phyloP scores from a whole-genome alignment of 73 alveolate species.

The Symbiodinium natans region DNA sequence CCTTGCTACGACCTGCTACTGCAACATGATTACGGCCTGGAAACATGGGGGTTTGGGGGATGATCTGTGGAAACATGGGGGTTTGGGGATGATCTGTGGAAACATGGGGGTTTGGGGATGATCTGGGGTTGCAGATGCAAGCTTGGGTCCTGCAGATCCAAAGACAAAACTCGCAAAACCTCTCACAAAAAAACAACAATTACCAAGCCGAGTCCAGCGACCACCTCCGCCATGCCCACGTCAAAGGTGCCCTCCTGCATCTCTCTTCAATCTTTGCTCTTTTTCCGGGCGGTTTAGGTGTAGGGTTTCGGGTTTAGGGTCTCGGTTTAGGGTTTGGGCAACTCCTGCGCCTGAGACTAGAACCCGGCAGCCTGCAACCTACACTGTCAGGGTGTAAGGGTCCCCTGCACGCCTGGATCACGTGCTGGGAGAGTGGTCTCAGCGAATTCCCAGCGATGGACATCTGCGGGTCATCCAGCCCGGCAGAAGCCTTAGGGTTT shows the following conservation, averaged over 20 bases:
- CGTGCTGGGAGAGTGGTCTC: constrained; percentile 68
- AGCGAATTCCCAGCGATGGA: constrained; percentile 21
- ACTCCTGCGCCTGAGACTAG: not conserved
- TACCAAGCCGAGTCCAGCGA: too few relatives aligned
- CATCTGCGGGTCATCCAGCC: constrained; percentile 20
- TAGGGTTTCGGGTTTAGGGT: not conserved
- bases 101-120: too few relatives aligned
- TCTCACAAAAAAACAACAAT: too few relatives aligned
- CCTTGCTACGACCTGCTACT: too few relatives aligned
- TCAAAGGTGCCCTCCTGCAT: not conserved
- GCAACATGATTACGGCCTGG: too few relatives aligned
- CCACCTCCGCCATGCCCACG: not conserved
- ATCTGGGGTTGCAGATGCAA: too few relatives aligned
- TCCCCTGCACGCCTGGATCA: not conserved
- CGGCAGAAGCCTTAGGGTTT: not conserved
- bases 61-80: too few relatives aligned
- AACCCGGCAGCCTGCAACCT: not conserved
- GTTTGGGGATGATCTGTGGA: too few relatives aligned
- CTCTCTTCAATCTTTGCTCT: not conserved
- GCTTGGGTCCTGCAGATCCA: too few relatives aligned
- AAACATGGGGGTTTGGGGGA: too few relatives aligned
- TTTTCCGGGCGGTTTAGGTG: not conserved
- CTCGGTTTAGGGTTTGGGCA: too few relatives aligned
- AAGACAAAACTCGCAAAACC: too few relatives aligned
- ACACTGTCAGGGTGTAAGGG: not conserved